These are phyloP conservation scores for Annulohypoxylon nitens DNA, from an alignment of 495 filamentous ascomycete genomes.

Conservation along the genomic window DNA sequence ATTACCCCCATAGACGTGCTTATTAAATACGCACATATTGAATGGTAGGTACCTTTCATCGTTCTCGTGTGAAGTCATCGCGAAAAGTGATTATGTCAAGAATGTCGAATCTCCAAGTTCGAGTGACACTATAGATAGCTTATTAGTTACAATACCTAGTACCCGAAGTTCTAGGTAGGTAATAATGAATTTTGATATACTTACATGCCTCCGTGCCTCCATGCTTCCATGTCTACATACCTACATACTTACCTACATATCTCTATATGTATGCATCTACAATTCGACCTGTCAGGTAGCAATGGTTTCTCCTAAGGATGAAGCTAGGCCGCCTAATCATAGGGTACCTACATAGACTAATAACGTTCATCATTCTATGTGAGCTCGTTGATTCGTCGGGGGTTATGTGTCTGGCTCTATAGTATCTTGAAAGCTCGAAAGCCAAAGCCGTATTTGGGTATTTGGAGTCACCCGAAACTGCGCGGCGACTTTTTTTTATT, in stretches of 20 bases:
- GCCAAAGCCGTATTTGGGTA: slow-evolving; percentile 8
- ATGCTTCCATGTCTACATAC: too few relatives aligned
- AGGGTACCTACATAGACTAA: slow-evolving; percentile 44
- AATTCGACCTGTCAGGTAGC: slow-evolving; percentile 24
- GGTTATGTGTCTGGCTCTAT: slow-evolving; percentile 5
- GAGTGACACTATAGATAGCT: slow-evolving; percentile 6
- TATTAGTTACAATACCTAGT: slow-evolving; percentile 1
- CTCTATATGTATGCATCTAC: slow-evolving; percentile 8
- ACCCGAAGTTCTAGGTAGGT: not conserved
- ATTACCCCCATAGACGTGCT: not conserved
- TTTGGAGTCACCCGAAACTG: slow-evolving; percentile 23
- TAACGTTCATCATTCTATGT: slow-evolving; percentile 28
- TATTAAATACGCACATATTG: not conserved
- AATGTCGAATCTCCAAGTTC: not conserved
- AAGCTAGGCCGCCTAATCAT: slow-evolving; percentile 29
- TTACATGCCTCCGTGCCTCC: not conserved
- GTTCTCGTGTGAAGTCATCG: slow-evolving; percentile 20
- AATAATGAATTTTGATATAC: slow-evolving; percentile 15
- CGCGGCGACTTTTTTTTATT: slow-evolving; percentile 22
- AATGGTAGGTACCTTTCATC: not conserved
- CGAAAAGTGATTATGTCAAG: slow-evolving; percentile 1
- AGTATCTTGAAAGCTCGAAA: slow-evolving; percentile 2
- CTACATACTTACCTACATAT: not conserved
- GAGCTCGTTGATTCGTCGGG: slow-evolving; percentile 32
- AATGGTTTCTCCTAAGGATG: slow-evolving; percentile 25